Conservation (phyloP, 768 basidiomycete genomes). For the Rhodotorula toruloides region DNA sequence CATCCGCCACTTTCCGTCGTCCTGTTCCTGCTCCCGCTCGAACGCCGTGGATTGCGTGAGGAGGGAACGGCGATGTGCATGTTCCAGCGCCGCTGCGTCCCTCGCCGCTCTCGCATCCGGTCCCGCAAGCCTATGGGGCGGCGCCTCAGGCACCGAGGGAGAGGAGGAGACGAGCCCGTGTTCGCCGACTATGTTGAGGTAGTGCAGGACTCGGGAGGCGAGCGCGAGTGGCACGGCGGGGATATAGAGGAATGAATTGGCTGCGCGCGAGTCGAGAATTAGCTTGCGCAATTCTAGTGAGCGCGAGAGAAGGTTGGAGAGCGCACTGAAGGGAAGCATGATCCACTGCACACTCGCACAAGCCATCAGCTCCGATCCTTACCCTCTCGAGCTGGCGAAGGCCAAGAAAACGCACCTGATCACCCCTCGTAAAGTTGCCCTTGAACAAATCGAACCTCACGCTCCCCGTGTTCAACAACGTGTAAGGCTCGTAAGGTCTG, state of each 20-base stretch:
- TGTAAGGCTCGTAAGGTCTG: conserved; percentile 38
- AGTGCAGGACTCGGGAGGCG: conserved; percentile 20
- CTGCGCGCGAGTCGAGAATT: not conserved
- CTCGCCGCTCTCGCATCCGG: not conserved
- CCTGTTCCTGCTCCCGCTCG: not conserved
- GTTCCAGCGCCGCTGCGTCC: not conserved
- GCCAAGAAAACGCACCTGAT: conserved; percentile 54
- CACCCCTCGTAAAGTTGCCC: conserved; percentile 42
- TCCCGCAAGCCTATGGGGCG: no score
- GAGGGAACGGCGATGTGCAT: not conserved
- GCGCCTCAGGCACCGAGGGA: no score
- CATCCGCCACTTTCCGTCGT: not conserved
- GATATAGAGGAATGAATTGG: conserved; percentile 34
- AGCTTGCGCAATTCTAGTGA: not conserved
- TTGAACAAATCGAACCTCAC: conserved; percentile 48
- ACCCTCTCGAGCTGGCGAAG: conserved; percentile 39
- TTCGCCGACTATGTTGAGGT: conserved; percentile 40
- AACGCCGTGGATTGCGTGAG: not conserved
- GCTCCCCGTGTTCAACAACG: conserved; percentile 45
- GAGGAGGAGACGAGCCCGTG: conserved; percentile 22
- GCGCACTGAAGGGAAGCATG: conserved; percentile 37
- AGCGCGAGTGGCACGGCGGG: conserved; percentile 10
- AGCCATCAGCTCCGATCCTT: not conserved
- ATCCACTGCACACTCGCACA: conserved; percentile 22
- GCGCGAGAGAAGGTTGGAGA: not conserved